Evolutionary conservation across 805 yeast species (phyloP), one percentile per base, ranked within the genome.

Genomic region (Nakazawaea wyomingensis): DNA sequence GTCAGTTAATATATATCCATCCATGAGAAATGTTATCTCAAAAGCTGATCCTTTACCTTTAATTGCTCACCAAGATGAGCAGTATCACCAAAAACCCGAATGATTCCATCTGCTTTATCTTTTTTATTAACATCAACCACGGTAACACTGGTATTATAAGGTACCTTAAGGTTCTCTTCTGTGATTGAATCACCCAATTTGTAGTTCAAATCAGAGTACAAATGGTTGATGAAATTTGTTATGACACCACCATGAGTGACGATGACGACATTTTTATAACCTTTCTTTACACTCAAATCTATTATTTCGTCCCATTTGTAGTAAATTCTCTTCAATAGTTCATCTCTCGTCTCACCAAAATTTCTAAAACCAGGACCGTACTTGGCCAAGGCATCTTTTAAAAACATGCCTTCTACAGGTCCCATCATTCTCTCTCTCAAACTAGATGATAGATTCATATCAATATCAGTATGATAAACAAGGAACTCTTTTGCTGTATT

Each of bases 161-260:
- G 93, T 30, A 82, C 81, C 49, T 62, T 63, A 52, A 77, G 60
- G 38, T 65, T 69, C 0, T 61, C 67, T 4, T 61, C 61, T 1
- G 61, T 55, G 39, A 76, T 60, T 1, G 62, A 65, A 3, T 63
- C 59, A 4, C 60, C 62, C 40, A 77, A 65, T 2, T 48, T 48
- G 49, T 66, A 77, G 10, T 57, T 53, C 22, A 54, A 51, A 18
- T 65, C 69, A 4, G 59, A 53, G 38, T 76, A 61, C 34, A 83
- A 62, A 56, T 79, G 68, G 47, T 73, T 72, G 31, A 76, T 56
- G 29, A 81, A 69, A 22, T 78, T 73, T 36, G 86, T 74, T 14
- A 87, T 80, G 1, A 84, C 83, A 7, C 95, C 95, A 17, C 96
- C 96, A 57, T 87, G 96, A 11, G 88, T 77, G 44, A 87, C 76